Evolutionary conservation across 495 filamentous ascomycete species (phyloP).

Genomic region (Lineolata rhizophorae): DNA sequence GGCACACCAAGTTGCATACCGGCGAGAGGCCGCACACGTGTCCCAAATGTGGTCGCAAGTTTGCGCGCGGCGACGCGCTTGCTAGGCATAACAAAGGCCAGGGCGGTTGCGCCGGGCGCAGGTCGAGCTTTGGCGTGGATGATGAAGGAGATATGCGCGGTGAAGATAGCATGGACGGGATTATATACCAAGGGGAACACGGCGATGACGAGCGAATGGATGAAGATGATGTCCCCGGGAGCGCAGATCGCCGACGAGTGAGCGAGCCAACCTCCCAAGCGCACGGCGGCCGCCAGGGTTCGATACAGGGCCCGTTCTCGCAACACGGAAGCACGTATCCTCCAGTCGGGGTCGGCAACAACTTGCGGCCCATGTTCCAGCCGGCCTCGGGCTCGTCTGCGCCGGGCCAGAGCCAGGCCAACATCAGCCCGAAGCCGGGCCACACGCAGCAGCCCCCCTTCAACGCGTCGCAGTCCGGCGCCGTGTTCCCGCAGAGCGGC

Average conservation of each 20-base stretch:
- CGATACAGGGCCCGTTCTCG: background rate
- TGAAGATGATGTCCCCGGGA: conserved; percentile 29
- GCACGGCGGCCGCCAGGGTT: no score
- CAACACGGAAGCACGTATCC: background rate
- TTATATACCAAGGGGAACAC: conserved; percentile 33
- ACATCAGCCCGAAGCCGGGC: no score
- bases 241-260: conserved; percentile 22
- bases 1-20: conserved; percentile 89
- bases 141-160: conserved; percentile 45
- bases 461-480: conserved; percentile 18
- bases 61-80: conserved; percentile 86
- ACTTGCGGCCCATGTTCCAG: background rate
- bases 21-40: conserved; percentile 91
- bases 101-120: conserved; percentile 79
- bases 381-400: no score
- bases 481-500: conserved; percentile 44
- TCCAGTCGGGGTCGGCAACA: background rate
- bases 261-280: no score
- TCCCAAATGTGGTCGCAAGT: conserved; percentile 77
- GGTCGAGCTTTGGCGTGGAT: conserved; percentile 64
- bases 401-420: no score
- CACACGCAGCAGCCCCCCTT: no score
- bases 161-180: conserved; percentile 57
- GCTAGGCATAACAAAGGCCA: conserved; percentile 91
- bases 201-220: conserved; percentile 35